A percentile compares a stretch with the other conserved stretches of the same genome.
Evolutionary conservation across 2,329 filamentous ascomycete species (phyloP).

Genomic region (Alternaria sp.): DNA sequence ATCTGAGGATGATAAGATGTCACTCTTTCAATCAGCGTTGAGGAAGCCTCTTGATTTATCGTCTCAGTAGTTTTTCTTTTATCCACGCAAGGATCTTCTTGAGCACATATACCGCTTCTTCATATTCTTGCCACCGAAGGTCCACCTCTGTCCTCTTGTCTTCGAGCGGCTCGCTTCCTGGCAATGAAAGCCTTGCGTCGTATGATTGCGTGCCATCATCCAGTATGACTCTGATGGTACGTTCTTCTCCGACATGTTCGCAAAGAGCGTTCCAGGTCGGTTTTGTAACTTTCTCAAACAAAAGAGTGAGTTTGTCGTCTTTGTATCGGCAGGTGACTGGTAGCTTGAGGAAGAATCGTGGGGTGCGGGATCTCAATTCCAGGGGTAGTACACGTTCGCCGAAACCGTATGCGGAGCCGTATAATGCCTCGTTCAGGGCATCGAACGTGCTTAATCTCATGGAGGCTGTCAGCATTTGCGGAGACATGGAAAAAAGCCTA

Average conservation of each 20-base stretch:
- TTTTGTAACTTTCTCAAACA: not conserved
- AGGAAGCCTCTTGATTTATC: not conserved
- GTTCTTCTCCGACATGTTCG: not conserved
- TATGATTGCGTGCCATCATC: not conserved
- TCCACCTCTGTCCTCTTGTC: not conserved
- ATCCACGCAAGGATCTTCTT: conserved; percentile 7
- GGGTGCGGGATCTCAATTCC: conserved; percentile 7
- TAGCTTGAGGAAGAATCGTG: conserved; percentile 4
- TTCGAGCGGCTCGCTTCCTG: conserved; percentile 3
- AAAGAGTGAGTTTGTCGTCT: conserved; percentile 1
- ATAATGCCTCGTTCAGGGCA: conserved; percentile 1
- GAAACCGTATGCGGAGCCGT: conserved; percentile 13
- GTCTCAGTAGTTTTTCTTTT: not conserved
- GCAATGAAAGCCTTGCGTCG: not conserved
- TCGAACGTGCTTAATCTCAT: not conserved
- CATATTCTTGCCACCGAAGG: conserved; percentile 8
- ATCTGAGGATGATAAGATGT: not conserved
- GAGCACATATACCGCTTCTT: not conserved
- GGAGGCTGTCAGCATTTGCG: not conserved
- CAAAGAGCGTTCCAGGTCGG: conserved; percentile 5
- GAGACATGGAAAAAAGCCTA: not conserved
- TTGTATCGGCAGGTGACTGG: conserved; percentile 12
- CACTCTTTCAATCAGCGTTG: not conserved
- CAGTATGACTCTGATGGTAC: conserved; percentile 5
- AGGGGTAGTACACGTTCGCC: conserved; percentile 7